Percentiles rank a stretch among this genome's conserved stretches.
Evolutionary conservation across 257 asterid genomes (phyloP).

Genomic region (Solanum gandarillasii): DNA sequence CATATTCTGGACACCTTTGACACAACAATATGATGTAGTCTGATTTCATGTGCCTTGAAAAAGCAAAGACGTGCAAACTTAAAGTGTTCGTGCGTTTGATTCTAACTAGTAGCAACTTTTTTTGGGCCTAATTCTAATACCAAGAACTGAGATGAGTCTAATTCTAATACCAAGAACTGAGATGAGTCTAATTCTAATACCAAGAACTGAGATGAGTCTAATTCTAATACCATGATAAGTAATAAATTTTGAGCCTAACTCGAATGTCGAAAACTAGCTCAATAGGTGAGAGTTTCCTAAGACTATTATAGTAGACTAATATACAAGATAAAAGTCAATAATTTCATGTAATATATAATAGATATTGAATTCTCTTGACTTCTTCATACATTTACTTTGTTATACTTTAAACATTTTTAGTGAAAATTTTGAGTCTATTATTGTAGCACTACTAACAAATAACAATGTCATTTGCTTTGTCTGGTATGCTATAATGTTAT

Average conservation of each 20-base stretch:
- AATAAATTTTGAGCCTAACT: not conserved
- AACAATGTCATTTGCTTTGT: too few relatives aligned
- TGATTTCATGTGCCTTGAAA: accelerated
- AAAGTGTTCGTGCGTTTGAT: not conserved
- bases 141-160: too few relatives aligned
- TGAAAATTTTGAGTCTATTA: too few relatives aligned
- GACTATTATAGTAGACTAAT: not conserved
- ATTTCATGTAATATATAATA: not conserved
- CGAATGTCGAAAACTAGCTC: not conserved
- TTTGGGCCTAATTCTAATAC: too few relatives aligned
- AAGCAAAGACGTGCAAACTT: not conserved
- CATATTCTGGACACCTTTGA: accelerated
- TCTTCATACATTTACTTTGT: too few relatives aligned
- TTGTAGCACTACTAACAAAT: too few relatives aligned
- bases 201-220: too few relatives aligned
- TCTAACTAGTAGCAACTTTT: not conserved
- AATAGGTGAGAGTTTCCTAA: not conserved
- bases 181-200: not conserved
- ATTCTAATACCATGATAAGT: not conserved
- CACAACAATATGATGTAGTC: not conserved
- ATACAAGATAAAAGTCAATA: not conserved
- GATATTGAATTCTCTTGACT: too few relatives aligned
- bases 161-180: too few relatives aligned
- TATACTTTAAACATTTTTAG: too few relatives aligned
- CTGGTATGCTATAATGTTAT: not conserved